Conservation (phyloP, 495 filamentous ascomycete species). For the Xylaria nigripes region DNA sequence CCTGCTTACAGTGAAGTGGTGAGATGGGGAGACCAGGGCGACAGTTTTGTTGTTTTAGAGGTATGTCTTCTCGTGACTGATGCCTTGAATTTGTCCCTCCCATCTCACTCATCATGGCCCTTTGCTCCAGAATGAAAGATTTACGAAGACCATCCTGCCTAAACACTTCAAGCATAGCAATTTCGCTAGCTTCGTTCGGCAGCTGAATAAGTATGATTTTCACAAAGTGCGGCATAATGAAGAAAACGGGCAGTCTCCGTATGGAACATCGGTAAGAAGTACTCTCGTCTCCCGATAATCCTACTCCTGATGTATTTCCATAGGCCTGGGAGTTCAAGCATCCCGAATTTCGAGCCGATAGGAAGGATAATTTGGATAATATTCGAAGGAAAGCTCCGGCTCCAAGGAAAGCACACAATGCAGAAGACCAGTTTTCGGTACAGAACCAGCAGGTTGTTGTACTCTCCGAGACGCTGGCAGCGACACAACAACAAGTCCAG, state of each 20-base stretch:
- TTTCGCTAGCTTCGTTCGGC: constrained; percentile 96
- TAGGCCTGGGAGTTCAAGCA: constrained; percentile 98
- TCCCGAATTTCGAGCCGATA: constrained; percentile 90
- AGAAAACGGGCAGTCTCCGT: constrained; percentile 82
- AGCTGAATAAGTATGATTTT: constrained; percentile 99
- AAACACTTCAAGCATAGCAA: constrained; percentile 99
- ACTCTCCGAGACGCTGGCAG: constrained; percentile 77
- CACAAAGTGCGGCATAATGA: constrained; percentile 98
- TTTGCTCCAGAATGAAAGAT: constrained; percentile 77
- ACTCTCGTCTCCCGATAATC: not conserved
- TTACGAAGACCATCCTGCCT: constrained; percentile 92
- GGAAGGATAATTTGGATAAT: constrained; percentile 94
- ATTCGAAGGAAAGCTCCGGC: constrained; percentile 94
- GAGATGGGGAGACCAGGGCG: constrained; percentile 87
- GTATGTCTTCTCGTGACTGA: constrained; percentile 39
- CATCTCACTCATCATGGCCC: not conserved
- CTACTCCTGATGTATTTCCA: constrained; percentile 10
- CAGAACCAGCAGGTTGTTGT: constrained; percentile 75
- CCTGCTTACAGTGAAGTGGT: constrained; percentile 87
- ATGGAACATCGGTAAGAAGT: constrained; percentile 74
- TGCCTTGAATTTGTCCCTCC: not conserved
- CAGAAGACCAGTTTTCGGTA: constrained; percentile 68
- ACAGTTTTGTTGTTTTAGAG: constrained; percentile 97
- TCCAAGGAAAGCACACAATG: constrained; percentile 62
- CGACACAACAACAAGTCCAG: constrained; percentile 87